Conservation (phyloP, 768 basidiomycete genomes). For the Rhizopogon sp. region DNA sequence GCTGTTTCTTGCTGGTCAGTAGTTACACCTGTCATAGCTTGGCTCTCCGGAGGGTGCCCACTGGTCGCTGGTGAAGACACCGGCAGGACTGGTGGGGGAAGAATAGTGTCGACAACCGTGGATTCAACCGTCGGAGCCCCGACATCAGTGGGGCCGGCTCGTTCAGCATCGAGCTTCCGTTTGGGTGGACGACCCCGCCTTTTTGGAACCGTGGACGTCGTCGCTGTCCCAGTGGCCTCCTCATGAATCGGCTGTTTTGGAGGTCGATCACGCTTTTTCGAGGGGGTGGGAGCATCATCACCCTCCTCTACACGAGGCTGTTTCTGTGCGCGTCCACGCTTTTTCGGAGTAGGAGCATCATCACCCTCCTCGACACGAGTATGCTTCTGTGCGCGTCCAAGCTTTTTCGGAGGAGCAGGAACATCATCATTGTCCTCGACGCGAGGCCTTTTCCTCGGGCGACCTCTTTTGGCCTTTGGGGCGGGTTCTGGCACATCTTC, state of each 20-base stretch:
- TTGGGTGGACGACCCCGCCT: slow-evolving; percentile 37
- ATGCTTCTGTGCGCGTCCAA: slow-evolving; percentile 36
- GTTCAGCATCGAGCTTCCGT: slow-evolving; percentile 11
- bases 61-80: slow-evolving; percentile 27
- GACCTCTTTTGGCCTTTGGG: slow-evolving; percentile 44
- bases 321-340: slow-evolving; percentile 37
- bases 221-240: not conserved
- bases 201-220: slow-evolving; percentile 10
- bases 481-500: slow-evolving; percentile 14
- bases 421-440: slow-evolving; percentile 7
- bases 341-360: slow-evolving; percentile 21
- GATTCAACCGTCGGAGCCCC: slow-evolving; percentile 1
- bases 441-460: slow-evolving; percentile 38
- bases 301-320: slow-evolving; percentile 11
- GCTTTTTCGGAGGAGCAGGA: slow-evolving; percentile 25
- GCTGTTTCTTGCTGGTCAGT: not conserved
- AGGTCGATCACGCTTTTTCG: slow-evolving; percentile 33
- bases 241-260: slow-evolving; percentile 17
- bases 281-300: slow-evolving; percentile 7
- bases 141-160: not conserved
- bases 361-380: slow-evolving; percentile 9
- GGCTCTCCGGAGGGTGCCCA: slow-evolving; percentile 27
- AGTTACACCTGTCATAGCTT: not conserved
- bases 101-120: not conserved
- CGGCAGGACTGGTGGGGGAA: not conserved